These are phyloP conservation scores for Exophiala phaeomuriformis DNA, from an alignment of 2,329 filamentous ascomycete genomes.

Conservation along the genomic window DNA sequence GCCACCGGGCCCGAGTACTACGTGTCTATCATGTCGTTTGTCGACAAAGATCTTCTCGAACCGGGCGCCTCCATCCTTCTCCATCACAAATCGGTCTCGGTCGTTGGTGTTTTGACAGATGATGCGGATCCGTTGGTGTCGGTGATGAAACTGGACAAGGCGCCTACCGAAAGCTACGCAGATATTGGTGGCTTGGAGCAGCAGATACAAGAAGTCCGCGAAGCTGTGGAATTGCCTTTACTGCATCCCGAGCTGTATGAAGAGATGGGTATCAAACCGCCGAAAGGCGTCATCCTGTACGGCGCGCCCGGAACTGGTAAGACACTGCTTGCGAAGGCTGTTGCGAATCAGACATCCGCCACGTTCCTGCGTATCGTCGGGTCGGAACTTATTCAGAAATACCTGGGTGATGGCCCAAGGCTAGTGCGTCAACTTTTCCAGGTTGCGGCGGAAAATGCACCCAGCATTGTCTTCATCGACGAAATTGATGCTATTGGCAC, in stretches of 20 bases:
- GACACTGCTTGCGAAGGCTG: constrained; percentile 89
- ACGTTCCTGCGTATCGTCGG: constrained; percentile 97
- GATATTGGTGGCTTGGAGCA: constrained; percentile 93
- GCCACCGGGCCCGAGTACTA: constrained; percentile 98
- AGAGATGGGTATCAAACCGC: constrained; percentile 99
- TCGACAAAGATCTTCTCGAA: constrained; percentile 96
- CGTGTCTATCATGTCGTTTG: constrained; percentile 99
- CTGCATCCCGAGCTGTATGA: constrained; percentile 96
- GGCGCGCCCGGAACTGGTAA: constrained; percentile 96
- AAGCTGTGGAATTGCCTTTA: constrained; percentile 91
- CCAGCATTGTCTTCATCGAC: constrained; percentile 97
- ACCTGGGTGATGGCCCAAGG: constrained; percentile 89
- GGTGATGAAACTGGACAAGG: constrained; percentile 99
- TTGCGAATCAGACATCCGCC: constrained; percentile 97
- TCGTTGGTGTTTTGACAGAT: constrained; percentile 93
- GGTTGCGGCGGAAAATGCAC: constrained; percentile 90
- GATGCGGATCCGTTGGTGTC: constrained; percentile 92
- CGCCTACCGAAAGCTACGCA: constrained; percentile 93
- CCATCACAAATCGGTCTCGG: constrained; percentile 96
- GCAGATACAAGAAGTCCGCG: constrained; percentile 95
- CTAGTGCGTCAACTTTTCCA: constrained; percentile 86
- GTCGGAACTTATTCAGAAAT: constrained; percentile 96
- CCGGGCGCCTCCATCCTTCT: constrained; percentile 90
- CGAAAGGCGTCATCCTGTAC: constrained; percentile 98
- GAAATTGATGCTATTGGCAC: constrained; percentile 99